Percentiles rank a stretch among this genome's conserved stretches.
Evolutionary conservation across 2,329 filamentous ascomycete genomes (phyloP).

Genomic region (Boeremia exigua): DNA sequence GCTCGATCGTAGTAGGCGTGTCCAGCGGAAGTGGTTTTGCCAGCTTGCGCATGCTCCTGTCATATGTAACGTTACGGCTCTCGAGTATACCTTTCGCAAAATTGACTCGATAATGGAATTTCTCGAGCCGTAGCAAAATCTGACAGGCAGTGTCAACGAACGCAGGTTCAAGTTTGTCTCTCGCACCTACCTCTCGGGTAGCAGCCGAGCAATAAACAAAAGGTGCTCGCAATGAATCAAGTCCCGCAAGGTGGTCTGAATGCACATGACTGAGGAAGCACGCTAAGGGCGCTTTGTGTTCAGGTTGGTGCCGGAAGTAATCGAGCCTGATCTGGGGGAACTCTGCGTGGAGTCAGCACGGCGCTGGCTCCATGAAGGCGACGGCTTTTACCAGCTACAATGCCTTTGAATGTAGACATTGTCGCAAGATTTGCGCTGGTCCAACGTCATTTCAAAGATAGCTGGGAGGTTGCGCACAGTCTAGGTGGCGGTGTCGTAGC

Average conservation of each 20-base stretch:
- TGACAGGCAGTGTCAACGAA: slow-evolving; percentile 25
- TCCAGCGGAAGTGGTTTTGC: slow-evolving; percentile 83
- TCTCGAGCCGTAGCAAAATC: slow-evolving; percentile 79
- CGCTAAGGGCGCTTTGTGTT: slow-evolving; percentile 69
- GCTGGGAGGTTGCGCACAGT: background rate
- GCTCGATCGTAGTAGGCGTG: slow-evolving; percentile 77
- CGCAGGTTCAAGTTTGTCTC: background rate
- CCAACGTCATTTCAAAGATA: slow-evolving; percentile 2
- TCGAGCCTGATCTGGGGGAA: slow-evolving; percentile 86
- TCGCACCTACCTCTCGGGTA: slow-evolving; percentile 68
- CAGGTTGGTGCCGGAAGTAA: slow-evolving; percentile 71
- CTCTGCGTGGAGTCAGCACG: slow-evolving; percentile 54
- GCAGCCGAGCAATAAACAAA: slow-evolving; percentile 92
- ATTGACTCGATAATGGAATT: slow-evolving; percentile 80
- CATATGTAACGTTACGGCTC: slow-evolving; percentile 73
- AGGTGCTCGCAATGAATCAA: slow-evolving; percentile 76
- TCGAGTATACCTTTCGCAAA: slow-evolving; percentile 80
- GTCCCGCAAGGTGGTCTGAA: slow-evolving; percentile 83
- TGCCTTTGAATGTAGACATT: slow-evolving; percentile 48
- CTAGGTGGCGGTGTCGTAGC: background rate
- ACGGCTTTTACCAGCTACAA: slow-evolving; percentile 29
- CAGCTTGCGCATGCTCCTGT: slow-evolving; percentile 71
- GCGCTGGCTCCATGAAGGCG: background rate
- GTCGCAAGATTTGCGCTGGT: background rate
- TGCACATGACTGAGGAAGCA: slow-evolving; percentile 94